Conservation (phyloP, 1,284 basidiomycete genomes). For the Laetiporus sulphureus region DNA sequence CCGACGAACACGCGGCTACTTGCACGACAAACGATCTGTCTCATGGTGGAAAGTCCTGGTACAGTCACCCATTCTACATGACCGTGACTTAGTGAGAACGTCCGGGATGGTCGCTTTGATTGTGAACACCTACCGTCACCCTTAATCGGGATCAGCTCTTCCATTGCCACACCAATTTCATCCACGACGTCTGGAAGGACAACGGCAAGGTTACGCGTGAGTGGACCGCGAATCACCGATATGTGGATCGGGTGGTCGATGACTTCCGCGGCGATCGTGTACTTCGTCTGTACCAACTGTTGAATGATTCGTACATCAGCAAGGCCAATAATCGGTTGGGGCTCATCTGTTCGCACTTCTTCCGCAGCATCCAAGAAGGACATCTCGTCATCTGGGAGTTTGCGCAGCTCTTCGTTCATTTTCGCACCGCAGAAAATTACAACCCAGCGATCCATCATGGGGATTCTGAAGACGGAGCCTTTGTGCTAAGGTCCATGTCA, state of each 20-base stretch:
- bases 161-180: slow-evolving; percentile 12
- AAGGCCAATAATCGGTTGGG: not conserved
- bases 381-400: slow-evolving; percentile 23
- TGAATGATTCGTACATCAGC: slow-evolving; percentile 8
- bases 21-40: slow-evolving; percentile 34
- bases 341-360: slow-evolving; percentile 17
- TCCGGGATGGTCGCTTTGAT: not conserved
- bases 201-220: slow-evolving; percentile 12
- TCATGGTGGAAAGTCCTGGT: slow-evolving; percentile 33
- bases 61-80: slow-evolving; percentile 19
- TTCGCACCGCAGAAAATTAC: slow-evolving; percentile 18
- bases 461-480: slow-evolving; percentile 24
- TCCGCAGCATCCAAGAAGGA: slow-evolving; percentile 23
- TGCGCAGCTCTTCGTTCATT: slow-evolving; percentile 23
- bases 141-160: not conserved
- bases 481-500: slow-evolving; percentile 4
- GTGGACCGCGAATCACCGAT: slow-evolving; percentile 16
- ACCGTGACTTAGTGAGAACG: not conserved
- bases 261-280: slow-evolving; percentile 18
- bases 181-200: slow-evolving; percentile 13
- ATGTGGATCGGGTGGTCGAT: slow-evolving; percentile 21
- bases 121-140: not conserved
- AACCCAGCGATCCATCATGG: slow-evolving; percentile 28
- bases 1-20: slow-evolving; percentile 43
- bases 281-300: slow-evolving; percentile 12